Evolutionary conservation across 345 rosid species (phyloP).

Genomic region (Geranium rotundifolium): DNA sequence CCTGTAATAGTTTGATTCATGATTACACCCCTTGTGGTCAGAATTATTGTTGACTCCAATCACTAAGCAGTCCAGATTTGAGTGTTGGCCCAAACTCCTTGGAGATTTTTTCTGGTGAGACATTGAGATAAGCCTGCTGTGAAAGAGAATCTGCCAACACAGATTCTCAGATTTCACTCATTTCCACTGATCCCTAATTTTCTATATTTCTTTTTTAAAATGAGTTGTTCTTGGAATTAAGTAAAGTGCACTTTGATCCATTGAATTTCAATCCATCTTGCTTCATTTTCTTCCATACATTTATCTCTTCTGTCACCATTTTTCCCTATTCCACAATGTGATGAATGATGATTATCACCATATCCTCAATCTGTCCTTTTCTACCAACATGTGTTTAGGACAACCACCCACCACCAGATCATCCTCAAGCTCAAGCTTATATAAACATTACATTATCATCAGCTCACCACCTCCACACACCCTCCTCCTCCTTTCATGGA

Average conservation of each 20-base stretch:
- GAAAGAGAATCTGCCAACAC: constrained; percentile 53
- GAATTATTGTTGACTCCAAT: too few relatives aligned
- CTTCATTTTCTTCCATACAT: constrained; percentile 49
- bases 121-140: constrained; percentile 36
- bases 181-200: not conserved
- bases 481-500: constrained; percentile 4
- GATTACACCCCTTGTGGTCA: too few relatives aligned
- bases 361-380: constrained; percentile 23
- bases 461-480: constrained; percentile 12
- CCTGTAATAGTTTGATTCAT: too few relatives aligned
- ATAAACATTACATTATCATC: constrained; percentile 24
- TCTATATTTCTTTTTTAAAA: too few relatives aligned
- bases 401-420: constrained; percentile 24
- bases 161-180: constrained; percentile 15
- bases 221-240: constrained; percentile 4
- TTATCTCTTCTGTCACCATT: not conserved
- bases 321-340: constrained; percentile 7
- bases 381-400: constrained; percentile 19
- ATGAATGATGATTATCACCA: not conserved
- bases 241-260: constrained; percentile 41
- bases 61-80: not conserved
- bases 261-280: constrained; percentile 47
- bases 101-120: constrained; percentile 1
- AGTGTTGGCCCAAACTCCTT: not conserved
- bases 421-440: constrained; percentile 13